Evolutionary conservation across 441 rosid genomes (phyloP), one percentile per base, ranked within the genome.

Genomic region (Theobroma grandiflorum): DNA sequence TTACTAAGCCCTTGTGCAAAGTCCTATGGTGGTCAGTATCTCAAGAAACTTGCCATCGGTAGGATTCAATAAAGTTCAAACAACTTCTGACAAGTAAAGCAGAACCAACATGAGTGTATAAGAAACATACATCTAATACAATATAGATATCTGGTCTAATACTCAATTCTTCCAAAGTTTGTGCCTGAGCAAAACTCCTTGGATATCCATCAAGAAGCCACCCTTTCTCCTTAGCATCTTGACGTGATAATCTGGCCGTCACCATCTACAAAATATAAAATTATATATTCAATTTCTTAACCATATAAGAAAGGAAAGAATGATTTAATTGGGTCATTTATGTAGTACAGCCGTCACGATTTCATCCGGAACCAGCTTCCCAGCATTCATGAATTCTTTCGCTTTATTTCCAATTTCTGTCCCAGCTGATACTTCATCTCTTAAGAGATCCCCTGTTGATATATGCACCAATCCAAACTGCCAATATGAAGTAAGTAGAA

Each of bases 161-260:
- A 52, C 94, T 94, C 74, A 86, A 72, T 82, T 90, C 89, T 72
- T 91, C 95, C 50, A 96, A 87, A 87, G 93, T 91, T 72, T 92
- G 90, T 53, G 97, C 95, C 85, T 94, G 98, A 20, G 95, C 80
- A 80, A 73, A 86, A 86, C 88, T 93, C 80, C 95, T 81, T 45
- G 98, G 99, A 82, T 89, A 94, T 38, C 99, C 99, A 88, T 96
- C 98, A 26, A 94, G 92, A 86, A 94, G 98, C 99, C 99, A 96
- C 61, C 98, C 98, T n/a, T 81, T 88, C 78, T 86, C 85, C 88
- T 88, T 90, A 78, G 88, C 95, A 84, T 96, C 99, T 82, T 90
- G 88, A 47, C 82, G 84, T 18, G 96, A 88, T 86, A 96, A 85
- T 75, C 98, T 83, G 71, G 84, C 82, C 3, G 88, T 88, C 80